A percentile compares a stretch with the other conserved stretches of the same genome.
Evolutionary conservation across 1,284 basidiomycete genomes (phyloP).

Genomic region (Malassezia equina): DNA sequence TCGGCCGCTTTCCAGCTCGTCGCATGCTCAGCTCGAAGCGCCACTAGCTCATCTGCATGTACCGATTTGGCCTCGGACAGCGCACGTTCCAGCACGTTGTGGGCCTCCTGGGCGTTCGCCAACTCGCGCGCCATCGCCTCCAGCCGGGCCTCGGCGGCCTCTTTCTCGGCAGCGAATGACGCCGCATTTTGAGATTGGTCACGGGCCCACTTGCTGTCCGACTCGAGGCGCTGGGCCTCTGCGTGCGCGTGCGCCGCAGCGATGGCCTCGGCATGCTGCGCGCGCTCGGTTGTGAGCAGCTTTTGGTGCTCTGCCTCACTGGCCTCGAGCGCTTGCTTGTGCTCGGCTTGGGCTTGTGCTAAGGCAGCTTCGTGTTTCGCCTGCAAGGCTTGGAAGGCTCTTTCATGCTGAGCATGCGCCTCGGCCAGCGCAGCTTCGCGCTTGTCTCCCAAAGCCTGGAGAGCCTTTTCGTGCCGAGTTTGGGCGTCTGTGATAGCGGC

Average conservation of each 20-base stretch:
- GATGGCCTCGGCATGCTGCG: neutral
- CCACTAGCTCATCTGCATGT: neutral
- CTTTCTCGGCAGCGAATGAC: neutral
- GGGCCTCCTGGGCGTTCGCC: conserved; percentile 10
- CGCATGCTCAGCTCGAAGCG: conserved; percentile 5
- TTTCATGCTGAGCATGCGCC: neutral
- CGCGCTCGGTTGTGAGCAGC: neutral
- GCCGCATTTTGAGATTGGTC: neutral
- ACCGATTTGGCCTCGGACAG: neutral
- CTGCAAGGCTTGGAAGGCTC: neutral
- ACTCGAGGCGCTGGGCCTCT: neutral
- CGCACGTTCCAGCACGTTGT: neutral
- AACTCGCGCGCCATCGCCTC: neutral
- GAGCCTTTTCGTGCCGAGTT: neutral
- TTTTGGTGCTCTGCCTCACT: neutral
- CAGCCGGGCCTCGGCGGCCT: neutral
- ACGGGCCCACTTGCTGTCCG: neutral
- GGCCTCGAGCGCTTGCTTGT: neutral
- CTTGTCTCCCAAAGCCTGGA: neutral
- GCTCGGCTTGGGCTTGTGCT: neutral
- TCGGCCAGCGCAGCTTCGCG: neutral
- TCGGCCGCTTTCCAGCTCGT: conserved; percentile 19
- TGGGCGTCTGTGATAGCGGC: neutral
- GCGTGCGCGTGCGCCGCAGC: neutral
- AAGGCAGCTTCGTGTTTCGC: neutral